A percentile compares a stretch with the other conserved stretches of the same genome.
Evolutionary conservation across 495 filamentous ascomycete species (phyloP).

Genomic region (Aspergillus nidulans): DNA sequence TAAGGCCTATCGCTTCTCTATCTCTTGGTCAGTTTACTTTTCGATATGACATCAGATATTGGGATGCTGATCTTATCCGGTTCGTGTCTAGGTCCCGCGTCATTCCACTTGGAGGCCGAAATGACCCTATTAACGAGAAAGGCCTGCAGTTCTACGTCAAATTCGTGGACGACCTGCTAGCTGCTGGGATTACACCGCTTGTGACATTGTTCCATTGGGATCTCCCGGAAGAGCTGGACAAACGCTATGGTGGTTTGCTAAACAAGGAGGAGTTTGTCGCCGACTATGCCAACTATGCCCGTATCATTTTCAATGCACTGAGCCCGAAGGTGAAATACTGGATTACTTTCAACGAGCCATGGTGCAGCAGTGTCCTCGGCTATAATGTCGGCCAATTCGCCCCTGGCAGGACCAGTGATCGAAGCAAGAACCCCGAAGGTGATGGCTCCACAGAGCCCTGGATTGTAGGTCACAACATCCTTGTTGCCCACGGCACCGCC

Average conservation of each 20-base stretch:
- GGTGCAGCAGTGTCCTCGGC: conserved; percentile 48
- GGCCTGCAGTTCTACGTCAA: conserved; percentile 46
- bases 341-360: conserved; percentile 56
- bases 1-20: conserved; percentile 67
- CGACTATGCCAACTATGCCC: conserved; percentile 49
- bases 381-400: conserved; percentile 50
- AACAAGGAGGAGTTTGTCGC: conserved; percentile 50
- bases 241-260: conserved; percentile 48
- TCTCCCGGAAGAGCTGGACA: conserved; percentile 47
- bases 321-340: conserved; percentile 49
- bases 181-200: conserved; percentile 46
- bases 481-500: conserved; percentile 47
- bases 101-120: conserved; percentile 55
- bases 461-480: conserved; percentile 47
- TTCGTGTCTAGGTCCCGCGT: conserved; percentile 53
- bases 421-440: conserved; percentile 43
- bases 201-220: conserved; percentile 55
- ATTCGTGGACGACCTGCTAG: conserved; percentile 48
- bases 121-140: conserved; percentile 43
- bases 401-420: conserved; percentile 48
- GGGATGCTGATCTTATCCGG: conserved; percentile 22
- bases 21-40: conserved; percentile 60
- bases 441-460: conserved; percentile 48
- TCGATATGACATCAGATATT: not conserved
- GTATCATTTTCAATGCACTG: conserved; percentile 41